Conservation (phyloP, 192 early-diverging fungal species). For the Coemansia sp. region DNA sequence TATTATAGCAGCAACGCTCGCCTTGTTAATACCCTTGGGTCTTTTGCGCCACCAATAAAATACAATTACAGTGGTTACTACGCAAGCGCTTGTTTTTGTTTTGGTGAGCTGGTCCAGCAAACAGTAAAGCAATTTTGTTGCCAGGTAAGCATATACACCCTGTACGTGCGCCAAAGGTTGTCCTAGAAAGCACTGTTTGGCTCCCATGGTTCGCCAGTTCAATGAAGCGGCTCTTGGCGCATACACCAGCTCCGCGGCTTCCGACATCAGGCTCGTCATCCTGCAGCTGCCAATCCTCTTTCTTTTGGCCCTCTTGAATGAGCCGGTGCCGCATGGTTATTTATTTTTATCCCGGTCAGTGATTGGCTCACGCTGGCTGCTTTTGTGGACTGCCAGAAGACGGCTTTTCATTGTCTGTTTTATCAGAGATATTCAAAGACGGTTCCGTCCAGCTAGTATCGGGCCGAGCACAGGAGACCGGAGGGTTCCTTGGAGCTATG, state of each 20-base stretch:
- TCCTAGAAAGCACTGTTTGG: no score
- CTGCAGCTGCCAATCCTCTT: neutral
- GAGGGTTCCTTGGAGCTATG: neutral
- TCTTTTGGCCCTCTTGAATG: neutral
- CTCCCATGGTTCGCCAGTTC: neutral
- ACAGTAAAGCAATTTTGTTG: neutral
- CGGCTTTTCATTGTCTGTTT: neutral
- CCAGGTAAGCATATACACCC: neutral
- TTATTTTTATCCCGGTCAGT: no score
- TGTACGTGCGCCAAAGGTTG: no score
- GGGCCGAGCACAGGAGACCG: neutral
- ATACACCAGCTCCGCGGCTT: neutral
- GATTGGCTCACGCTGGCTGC: conserved; percentile 3
- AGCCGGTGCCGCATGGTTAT: neutral
- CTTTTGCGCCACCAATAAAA: no score
- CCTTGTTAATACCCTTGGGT: no score
- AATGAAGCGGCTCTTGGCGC: neutral
- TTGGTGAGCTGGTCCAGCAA: neutral
- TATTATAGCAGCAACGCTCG: no score
- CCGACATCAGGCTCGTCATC: neutral
- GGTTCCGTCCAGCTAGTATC: no score
- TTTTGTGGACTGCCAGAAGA: neutral
- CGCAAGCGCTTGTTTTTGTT: conserved; percentile 6
- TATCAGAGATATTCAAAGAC: neutral
- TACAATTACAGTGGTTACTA: no score